These are phyloP conservation scores for Phytophthora tentaculata DNA, from an alignment of 352 stramenopile genomes.

Conservation along the genomic window DNA sequence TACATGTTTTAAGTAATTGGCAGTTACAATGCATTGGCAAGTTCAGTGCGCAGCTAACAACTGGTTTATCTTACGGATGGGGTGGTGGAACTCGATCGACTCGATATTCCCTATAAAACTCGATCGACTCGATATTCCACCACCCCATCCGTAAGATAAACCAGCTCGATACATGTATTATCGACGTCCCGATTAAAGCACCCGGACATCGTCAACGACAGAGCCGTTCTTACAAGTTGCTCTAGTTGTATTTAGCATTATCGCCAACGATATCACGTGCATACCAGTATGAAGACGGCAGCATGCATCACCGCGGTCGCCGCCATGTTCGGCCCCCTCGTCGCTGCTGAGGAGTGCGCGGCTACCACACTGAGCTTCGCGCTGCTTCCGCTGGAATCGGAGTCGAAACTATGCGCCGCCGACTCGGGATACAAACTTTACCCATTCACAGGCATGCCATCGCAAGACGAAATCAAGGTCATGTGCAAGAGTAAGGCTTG, in stretches of 20 bases:
- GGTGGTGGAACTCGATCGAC: constrained; percentile 28
- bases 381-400: constrained; percentile 39
- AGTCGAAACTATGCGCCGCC: constrained; percentile 29
- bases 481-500: constrained; percentile 43
- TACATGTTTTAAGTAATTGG: constrained; percentile 5
- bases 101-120: too few species aligned
- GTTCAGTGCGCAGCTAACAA: constrained; percentile 21
- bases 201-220: constrained; percentile 3
- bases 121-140: too few species aligned
- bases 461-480: constrained; percentile 23
- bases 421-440: constrained; percentile 45
- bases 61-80: constrained; percentile 31
- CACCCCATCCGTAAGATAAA: constrained; percentile 30
- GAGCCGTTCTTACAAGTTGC: too few species aligned
- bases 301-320: constrained; percentile 20
- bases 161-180: too few species aligned
- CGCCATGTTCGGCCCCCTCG: constrained; percentile 21
- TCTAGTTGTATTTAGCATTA: constrained; percentile 31
- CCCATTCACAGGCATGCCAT: constrained; percentile 44
- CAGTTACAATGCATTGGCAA: constrained; percentile 3
- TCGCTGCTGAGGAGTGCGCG: constrained; percentile 35
- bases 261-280: neutral
- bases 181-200: constrained; percentile 15
- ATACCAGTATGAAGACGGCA: constrained; percentile 44
- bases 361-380: constrained; percentile 38